A percentile compares a stretch with the other conserved stretches of the same genome.
Conservation (phyloP, 2,329 filamentous ascomycete genomes). For the Pseudogymnoascus sp. region DNA sequence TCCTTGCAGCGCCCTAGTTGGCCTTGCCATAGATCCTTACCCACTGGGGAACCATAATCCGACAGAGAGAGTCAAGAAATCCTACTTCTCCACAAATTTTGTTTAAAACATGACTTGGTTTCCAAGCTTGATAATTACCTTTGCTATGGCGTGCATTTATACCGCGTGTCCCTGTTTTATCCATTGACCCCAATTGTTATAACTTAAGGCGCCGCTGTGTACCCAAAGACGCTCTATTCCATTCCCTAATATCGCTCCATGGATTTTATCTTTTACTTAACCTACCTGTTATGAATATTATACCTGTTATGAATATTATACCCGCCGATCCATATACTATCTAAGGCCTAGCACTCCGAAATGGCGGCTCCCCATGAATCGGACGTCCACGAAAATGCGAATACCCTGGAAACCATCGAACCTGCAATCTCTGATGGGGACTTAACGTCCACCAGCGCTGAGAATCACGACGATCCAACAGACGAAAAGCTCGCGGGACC, state of each 20-base stretch:
- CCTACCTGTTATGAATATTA: not conserved
- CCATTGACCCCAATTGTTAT: not conserved
- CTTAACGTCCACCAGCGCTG: not conserved
- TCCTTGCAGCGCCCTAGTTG: not conserved
- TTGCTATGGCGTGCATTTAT: not conserved
- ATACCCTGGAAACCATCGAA: not conserved
- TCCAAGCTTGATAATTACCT: not conserved
- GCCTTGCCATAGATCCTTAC: not conserved
- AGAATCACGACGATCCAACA: not conserved
- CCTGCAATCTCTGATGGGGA: not conserved
- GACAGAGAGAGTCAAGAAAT: not conserved
- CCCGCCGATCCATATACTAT: not conserved
- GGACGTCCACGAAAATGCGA: not conserved
- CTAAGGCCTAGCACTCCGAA: not conserved
- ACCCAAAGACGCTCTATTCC: not conserved
- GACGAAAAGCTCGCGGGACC: not conserved
- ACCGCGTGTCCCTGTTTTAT: not conserved
- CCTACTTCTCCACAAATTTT: not conserved
- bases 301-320: not conserved
- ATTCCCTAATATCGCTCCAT: not conserved
- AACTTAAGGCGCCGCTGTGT: not conserved
- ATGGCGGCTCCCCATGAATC: not conserved
- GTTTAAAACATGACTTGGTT: not conserved
- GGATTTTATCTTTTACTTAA: not conserved
- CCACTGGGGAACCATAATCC: slow-evolving; percentile 4